Percentiles rank a stretch among this genome's conserved stretches.
phyloP scores from a whole-genome alignment of 1,284 basidiomycete genomes.

The Fomitopsis betulina region DNA sequence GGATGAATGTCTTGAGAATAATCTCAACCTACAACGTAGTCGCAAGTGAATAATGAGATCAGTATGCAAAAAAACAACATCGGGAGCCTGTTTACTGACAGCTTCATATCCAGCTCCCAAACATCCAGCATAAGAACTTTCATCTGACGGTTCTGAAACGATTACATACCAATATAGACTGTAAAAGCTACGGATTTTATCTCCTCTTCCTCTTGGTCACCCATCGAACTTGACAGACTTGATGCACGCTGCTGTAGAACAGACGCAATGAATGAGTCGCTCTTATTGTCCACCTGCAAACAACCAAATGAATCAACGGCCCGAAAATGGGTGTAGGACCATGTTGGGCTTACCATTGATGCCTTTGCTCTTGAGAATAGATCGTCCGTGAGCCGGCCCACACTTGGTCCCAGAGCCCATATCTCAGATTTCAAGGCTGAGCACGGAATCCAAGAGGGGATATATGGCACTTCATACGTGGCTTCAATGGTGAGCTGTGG shows the following conservation, averaged over 20 bases:
- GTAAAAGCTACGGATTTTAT: not conserved
- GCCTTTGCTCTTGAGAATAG: not conserved
- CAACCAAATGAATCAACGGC: not conserved
- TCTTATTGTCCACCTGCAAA: not conserved
- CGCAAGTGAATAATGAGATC: not conserved
- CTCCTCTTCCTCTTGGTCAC: not conserved
- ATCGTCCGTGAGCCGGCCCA: not conserved
- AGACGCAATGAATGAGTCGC: not conserved
- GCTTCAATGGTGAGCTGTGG: not conserved
- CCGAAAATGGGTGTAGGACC: not conserved
- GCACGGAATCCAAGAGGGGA: not conserved
- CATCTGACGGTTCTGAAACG: not conserved
- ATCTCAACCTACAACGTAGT: conserved; percentile 33
- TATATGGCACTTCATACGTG: not conserved
- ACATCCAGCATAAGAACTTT: not conserved
- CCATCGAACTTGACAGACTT: not conserved
- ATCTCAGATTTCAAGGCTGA: not conserved
- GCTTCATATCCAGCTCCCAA: not conserved
- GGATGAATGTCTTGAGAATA: conserved; percentile 33
- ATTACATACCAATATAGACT: not conserved
- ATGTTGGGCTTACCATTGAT: not conserved
- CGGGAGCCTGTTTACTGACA: not conserved
- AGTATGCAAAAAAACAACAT: not conserved
- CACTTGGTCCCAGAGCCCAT: not conserved
- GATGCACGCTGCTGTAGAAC: not conserved